phyloP scores from a whole-genome alignment of 148 eudicot species.

The Vaccinium macrocarpon region DNA sequence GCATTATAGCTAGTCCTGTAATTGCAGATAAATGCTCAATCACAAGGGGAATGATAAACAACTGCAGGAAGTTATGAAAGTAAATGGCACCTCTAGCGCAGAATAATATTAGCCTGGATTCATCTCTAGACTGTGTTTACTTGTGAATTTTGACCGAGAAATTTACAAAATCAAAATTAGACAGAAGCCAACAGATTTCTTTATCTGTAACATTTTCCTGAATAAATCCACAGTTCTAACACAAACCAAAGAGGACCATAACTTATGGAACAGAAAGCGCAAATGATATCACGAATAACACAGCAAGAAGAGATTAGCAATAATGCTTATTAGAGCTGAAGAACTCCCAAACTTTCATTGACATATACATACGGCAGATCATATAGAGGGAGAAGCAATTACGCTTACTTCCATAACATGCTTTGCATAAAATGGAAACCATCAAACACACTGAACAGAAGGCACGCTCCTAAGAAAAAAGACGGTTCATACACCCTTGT shows the following conservation, averaged over 20 bases:
- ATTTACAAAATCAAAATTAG: no score
- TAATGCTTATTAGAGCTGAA: background rate
- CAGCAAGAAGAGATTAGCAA: background rate
- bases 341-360: background rate
- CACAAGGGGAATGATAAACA: no score
- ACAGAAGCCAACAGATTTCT: no score
- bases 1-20: no score
- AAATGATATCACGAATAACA: background rate
- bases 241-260: background rate
- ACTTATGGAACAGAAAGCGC: background rate
- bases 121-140: no score
- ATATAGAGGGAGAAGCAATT: background rate
- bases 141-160: no score
- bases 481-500: background rate
- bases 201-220: no score
- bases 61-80: no score
- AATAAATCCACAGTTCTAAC: no score
- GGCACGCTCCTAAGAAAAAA: background rate
- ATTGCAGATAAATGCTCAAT: no score
- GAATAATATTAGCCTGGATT: no score
- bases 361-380: background rate
- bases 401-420: background rate
- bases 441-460: background rate
- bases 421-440: background rate
- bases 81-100: no score